Base-by-base conservation (phyloP, 768 basidiomycete species). In the Amanita brunnescens region DNA sequence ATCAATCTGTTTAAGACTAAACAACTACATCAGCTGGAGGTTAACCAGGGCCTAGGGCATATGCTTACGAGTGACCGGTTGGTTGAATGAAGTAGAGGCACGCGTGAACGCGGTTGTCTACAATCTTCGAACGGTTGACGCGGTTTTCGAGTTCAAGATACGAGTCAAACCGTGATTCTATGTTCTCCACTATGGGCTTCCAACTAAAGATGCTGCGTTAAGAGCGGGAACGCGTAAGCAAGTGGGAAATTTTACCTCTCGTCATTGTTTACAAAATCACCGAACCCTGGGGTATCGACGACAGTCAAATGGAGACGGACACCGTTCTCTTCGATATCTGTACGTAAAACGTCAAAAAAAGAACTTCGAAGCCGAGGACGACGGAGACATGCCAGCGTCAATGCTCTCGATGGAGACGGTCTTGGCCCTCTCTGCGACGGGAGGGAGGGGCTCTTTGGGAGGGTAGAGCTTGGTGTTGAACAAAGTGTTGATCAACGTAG, bases 21-120 rank as follows among this genome's bases (percentile, higher is more conserved):
- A 21, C 40, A 43, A 10, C n/a, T 43, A 32, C 2, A 42, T 49
- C 43, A 49, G 42, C 8, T 32, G 37, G n/a, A 26, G 9, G 26
- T 55, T 8, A 53, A 41, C 14, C 12, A n/a, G 12, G 52, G 30
- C 34, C 41, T n/a, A 64, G 42, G 23, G 23, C 39, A 12, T 43
- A 30, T 30, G 71, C 91, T 72, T 66, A 96, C 91, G 94, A 85
- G 67, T 99, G 96, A 54, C 96, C 95, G 1, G 95, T 98, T 32
- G 96, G 92, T 64, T 98, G 93, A 58, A 99, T 94, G 68, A 99
- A 99, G 76, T 99, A 99, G 52, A 99, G 77, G 69, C 96, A 98
- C 13, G 96, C 96, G 66, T 99, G 96, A 37, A 99, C 89, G 42
- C 96, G 86, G 73, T 97, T 97, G 74, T 99, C 96, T 44, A 87